Conservation (phyloP, 495 filamentous ascomycete species). For the Cladorrhinum samala region DNA sequence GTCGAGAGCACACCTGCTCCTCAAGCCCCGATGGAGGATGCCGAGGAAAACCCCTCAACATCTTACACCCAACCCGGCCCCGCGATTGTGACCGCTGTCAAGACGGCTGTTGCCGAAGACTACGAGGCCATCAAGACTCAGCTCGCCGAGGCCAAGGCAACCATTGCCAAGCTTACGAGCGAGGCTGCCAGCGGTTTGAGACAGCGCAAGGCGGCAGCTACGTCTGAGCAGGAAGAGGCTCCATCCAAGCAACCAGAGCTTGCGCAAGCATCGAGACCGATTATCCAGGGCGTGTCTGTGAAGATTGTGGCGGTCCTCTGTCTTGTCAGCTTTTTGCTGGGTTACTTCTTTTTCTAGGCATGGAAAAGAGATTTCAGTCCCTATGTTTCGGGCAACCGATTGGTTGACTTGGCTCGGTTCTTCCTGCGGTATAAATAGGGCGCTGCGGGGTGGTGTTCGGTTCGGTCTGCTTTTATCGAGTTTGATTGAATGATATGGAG, state of each 20-base stretch:
- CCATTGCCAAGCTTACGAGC: constrained; percentile 63
- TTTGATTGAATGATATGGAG: too few relatives aligned
- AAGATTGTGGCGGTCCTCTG: constrained; percentile 78
- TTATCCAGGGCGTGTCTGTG: constrained; percentile 74
- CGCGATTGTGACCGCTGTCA: constrained; percentile 38
- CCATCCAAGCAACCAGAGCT: constrained; percentile 19
- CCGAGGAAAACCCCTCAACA: neutral
- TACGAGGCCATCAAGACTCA: constrained; percentile 63
- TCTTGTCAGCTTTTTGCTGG: constrained; percentile 83
- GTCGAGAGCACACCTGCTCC: constrained; percentile 10
- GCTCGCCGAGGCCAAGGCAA: constrained; percentile 68
- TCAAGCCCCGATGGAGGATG: constrained; percentile 26
- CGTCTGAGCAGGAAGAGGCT: constrained; percentile 33
- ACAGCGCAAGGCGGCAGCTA: constrained; percentile 57
- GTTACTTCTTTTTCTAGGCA: constrained; percentile 83
- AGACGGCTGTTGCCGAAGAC: constrained; percentile 31
- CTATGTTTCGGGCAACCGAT: neutral
- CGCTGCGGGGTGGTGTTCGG: neutral
- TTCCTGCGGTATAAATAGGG: neutral
- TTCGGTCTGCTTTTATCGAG: too few relatives aligned
- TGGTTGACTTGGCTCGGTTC: neutral
- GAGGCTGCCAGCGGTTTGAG: constrained; percentile 58
- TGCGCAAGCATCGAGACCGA: constrained; percentile 48
- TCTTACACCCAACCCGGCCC: constrained; percentile 30
- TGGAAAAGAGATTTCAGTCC: neutral